Percentiles rank a stretch among this genome's conserved stretches.
phyloP scores from a whole-genome alignment of 2,329 filamentous ascomycete species.

The Colletotrichum sansevieriae region DNA sequence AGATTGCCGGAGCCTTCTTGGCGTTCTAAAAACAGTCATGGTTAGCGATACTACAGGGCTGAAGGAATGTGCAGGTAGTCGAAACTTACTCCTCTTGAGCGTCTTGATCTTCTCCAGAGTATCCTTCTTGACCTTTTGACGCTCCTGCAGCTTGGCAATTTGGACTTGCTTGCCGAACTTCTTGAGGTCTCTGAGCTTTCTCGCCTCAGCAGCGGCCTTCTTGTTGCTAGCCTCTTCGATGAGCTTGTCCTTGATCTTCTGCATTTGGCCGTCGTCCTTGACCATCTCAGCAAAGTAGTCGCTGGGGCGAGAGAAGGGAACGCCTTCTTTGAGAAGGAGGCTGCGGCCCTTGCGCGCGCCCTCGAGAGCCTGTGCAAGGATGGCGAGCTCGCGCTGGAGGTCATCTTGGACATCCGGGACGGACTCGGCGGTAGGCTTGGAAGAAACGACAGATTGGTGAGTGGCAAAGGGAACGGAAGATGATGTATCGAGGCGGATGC shows the following conservation, averaged over 20 bases:
- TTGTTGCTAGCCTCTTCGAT: conserved; percentile 92
- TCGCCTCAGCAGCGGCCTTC: conserved; percentile 91
- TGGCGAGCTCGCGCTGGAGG: conserved; percentile 89
- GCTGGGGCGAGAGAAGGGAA: conserved; percentile 87
- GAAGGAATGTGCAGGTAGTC: not conserved
- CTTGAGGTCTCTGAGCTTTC: conserved; percentile 94
- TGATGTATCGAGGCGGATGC: conserved; percentile 78
- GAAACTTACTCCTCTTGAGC: conserved; percentile 91
- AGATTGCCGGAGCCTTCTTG: conserved; percentile 74
- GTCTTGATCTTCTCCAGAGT: conserved; percentile 96
- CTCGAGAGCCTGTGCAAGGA: conserved; percentile 90
- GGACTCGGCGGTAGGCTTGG: conserved; percentile 71
- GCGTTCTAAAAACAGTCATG: conserved; percentile 72
- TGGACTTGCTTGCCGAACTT: conserved; percentile 99
- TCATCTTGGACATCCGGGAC: conserved; percentile 92
- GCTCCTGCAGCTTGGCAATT: conserved; percentile 94
- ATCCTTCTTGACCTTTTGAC: conserved; percentile 90
- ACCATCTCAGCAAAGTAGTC: conserved; percentile 99
- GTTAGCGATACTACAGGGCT: not conserved
- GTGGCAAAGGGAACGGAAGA: conserved; percentile 82
- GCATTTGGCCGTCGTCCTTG: conserved; percentile 98
- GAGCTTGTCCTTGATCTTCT: conserved; percentile 92
- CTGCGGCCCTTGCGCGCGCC: conserved; percentile 80
- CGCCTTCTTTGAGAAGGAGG: conserved; percentile 83
- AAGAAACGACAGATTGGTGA: conserved; percentile 82